A percentile compares a stretch with the other conserved stretches of the same genome.
These are phyloP conservation scores for Rhizopogon sp. DNA, from an alignment of 768 basidiomycete genomes.

Conservation along the genomic window DNA sequence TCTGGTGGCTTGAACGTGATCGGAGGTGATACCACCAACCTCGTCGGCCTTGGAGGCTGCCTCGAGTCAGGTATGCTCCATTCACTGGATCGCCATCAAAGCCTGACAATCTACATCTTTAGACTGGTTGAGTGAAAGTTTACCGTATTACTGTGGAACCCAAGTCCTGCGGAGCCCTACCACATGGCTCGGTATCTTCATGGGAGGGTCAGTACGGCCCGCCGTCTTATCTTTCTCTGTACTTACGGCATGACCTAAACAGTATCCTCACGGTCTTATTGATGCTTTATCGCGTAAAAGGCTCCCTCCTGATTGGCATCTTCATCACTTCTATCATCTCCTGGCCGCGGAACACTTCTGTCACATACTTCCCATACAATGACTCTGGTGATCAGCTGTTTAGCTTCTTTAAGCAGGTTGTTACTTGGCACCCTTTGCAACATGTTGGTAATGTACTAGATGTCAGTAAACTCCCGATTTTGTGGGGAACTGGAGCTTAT, in stretches of 20 bases:
- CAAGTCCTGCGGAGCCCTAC: slow-evolving; percentile 70
- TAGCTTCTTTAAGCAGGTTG: slow-evolving; percentile 82
- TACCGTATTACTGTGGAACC: slow-evolving; percentile 57
- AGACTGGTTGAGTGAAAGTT: slow-evolving; percentile 39
- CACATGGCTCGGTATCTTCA: slow-evolving; percentile 85
- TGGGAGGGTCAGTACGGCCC: slow-evolving; percentile 59
- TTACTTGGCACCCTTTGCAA: slow-evolving; percentile 62
- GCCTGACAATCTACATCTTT: not conserved
- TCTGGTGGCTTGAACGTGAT: slow-evolving; percentile 68
- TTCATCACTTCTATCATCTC: slow-evolving; percentile 81
- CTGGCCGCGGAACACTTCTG: slow-evolving; percentile 78
- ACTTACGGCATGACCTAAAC: slow-evolving; percentile 2
- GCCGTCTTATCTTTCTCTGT: not conserved
- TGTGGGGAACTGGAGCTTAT: slow-evolving; percentile 3
- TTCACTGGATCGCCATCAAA: slow-evolving; percentile 6
- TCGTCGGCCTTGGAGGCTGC: slow-evolving; percentile 79
- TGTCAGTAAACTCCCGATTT: slow-evolving; percentile 33
- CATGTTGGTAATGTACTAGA: slow-evolving; percentile 64
- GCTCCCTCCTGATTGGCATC: slow-evolving; percentile 80
- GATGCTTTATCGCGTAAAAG: slow-evolving; percentile 82
- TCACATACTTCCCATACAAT: slow-evolving; percentile 81
- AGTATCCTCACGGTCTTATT: slow-evolving; percentile 73
- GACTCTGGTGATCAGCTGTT: slow-evolving; percentile 64
- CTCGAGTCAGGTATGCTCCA: slow-evolving; percentile 35
- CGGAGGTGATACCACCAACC: slow-evolving; percentile 64